A percentile compares a stretch with the other conserved stretches of the same genome.
phyloP scores from a whole-genome alignment of 345 rosid genomes.

The Rhizophora apiculata region DNA sequence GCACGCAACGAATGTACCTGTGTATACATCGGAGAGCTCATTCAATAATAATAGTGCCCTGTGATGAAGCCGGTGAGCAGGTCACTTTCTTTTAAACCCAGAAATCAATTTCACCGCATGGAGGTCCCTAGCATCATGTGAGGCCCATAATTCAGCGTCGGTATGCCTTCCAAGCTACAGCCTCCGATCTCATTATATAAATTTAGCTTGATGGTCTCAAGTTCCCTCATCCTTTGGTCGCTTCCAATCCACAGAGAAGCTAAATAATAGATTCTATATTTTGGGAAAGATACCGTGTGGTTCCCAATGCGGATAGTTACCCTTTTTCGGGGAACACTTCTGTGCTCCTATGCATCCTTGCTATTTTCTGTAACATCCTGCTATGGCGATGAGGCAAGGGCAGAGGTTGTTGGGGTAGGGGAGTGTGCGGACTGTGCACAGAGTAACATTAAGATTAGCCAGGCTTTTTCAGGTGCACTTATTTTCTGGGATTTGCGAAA shows the following conservation, averaged over 20 bases:
- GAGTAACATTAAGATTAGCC: conserved; percentile 34
- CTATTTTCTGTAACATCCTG: conserved; percentile 37
- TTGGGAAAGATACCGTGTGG: not conserved
- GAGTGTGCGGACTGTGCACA: conserved; percentile 60
- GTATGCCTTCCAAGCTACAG: conserved; percentile 3
- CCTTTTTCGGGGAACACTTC: conserved; percentile 33
- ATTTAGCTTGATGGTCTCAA: not conserved
- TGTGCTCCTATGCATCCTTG: conserved; percentile 40
- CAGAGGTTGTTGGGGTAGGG: conserved; percentile 61
- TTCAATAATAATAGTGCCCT: conserved; percentile 27
- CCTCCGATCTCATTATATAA: conserved; percentile 7
- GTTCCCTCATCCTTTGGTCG: not conserved
- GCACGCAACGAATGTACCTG: conserved; percentile 16
- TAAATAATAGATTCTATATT: not conserved
- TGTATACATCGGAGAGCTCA: conserved; percentile 31
- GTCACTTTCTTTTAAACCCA: conserved; percentile 22
- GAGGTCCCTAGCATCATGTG: conserved; percentile 39
- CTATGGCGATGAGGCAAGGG: conserved; percentile 28
- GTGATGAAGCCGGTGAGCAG: conserved; percentile 13
- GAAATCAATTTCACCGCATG: conserved; percentile 4
- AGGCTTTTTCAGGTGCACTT: conserved; percentile 57
- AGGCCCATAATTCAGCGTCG: conserved; percentile 35
- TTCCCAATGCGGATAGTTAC: conserved; percentile 55
- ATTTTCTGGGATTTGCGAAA: not conserved
- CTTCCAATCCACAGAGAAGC: too few relatives aligned